phyloP scores from a whole-genome alignment of 2,329 filamentous ascomycete species.

The Xylariales sp. region DNA sequence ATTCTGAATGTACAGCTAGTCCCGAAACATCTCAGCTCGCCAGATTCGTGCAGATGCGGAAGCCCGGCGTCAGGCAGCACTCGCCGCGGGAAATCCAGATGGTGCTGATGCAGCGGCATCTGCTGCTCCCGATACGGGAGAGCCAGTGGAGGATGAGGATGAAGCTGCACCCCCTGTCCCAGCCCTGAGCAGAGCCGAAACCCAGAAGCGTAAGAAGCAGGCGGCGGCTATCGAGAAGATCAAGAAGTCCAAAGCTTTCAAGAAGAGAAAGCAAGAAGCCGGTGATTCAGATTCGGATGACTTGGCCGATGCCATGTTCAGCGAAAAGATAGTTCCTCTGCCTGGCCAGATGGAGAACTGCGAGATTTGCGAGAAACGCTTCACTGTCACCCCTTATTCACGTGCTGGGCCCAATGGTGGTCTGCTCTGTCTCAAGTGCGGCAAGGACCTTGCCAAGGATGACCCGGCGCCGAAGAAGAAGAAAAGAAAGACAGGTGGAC shows the following conservation, averaged over 20 bases:
- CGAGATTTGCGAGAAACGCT: conserved; percentile 77
- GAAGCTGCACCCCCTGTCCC: conserved; percentile 10
- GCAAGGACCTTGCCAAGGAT: conserved; percentile 66
- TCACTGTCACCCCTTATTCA: conserved; percentile 88
- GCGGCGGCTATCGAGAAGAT: conserved; percentile 56
- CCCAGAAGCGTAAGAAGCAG: conserved; percentile 47
- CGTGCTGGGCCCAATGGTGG: conserved; percentile 78
- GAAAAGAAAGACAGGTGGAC: conserved; percentile 44
- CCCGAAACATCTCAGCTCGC: conserved; percentile 24
- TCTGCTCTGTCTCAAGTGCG: conserved; percentile 78
- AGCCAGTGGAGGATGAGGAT: conserved; percentile 12
- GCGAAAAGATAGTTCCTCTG: conserved; percentile 47
- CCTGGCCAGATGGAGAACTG: conserved; percentile 89
- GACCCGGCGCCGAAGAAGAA: conserved; percentile 55
- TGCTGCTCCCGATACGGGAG: conserved; percentile 11
- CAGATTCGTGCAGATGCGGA: conserved; percentile 17
- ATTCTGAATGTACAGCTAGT: too few species aligned
- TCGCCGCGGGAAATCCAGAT: too few species aligned
- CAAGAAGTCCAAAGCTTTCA: conserved; percentile 55
- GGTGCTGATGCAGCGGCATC: conserved; percentile 11
- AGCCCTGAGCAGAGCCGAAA: conserved; percentile 10
- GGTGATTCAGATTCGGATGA: conserved; percentile 41
- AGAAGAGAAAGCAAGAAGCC: conserved; percentile 43
- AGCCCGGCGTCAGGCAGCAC: conserved; percentile 17
- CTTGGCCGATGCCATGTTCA: conserved; percentile 43